Evolutionary conservation across 106 monocot species (phyloP).

Genomic region (Ottelia alismoides): DNA sequence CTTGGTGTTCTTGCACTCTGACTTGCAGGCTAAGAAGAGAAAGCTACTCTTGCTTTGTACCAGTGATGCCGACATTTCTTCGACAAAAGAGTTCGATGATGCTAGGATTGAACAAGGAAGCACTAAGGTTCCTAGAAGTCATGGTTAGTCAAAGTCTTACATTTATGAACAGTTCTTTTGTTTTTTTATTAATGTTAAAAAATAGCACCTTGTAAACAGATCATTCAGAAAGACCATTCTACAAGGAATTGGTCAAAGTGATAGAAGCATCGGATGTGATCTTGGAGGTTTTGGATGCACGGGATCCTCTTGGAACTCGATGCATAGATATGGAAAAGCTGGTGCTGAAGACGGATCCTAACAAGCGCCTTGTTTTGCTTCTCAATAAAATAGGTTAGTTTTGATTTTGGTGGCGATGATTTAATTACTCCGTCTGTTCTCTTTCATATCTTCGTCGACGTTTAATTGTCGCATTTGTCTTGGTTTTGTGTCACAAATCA

Average conservation of each 20-base stretch:
- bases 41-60: slow-evolving; percentile 52
- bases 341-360: slow-evolving; percentile 73
- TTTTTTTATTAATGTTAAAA: too few relatives aligned
- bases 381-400: slow-evolving; percentile 90
- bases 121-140: slow-evolving; percentile 20
- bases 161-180: too few relatives aligned
- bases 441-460: background rate
- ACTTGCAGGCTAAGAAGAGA: slow-evolving; percentile 59
- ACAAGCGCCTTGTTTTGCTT: slow-evolving; percentile 78
- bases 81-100: slow-evolving; percentile 21
- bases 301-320: slow-evolving; percentile 94
- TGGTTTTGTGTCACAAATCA: too few relatives aligned
- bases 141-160: slow-evolving; percentile 43
- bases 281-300: slow-evolving; percentile 93
- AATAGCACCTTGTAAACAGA: slow-evolving; percentile 58
- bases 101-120: slow-evolving; percentile 23
- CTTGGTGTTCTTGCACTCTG: too few relatives aligned
- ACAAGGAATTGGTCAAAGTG: slow-evolving; percentile 90
- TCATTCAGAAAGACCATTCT: slow-evolving; percentile 90
- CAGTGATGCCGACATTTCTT: slow-evolving; percentile 26
- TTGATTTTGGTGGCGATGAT: too few relatives aligned
- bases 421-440: too few relatives aligned
- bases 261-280: slow-evolving; percentile 99
- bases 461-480: background rate
- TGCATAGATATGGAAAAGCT: slow-evolving; percentile 92